Evolutionary conservation across 2,329 filamentous ascomycete species (phyloP), one percentile per base, ranked within the genome.

Genomic region (Phoma sp.): DNA sequence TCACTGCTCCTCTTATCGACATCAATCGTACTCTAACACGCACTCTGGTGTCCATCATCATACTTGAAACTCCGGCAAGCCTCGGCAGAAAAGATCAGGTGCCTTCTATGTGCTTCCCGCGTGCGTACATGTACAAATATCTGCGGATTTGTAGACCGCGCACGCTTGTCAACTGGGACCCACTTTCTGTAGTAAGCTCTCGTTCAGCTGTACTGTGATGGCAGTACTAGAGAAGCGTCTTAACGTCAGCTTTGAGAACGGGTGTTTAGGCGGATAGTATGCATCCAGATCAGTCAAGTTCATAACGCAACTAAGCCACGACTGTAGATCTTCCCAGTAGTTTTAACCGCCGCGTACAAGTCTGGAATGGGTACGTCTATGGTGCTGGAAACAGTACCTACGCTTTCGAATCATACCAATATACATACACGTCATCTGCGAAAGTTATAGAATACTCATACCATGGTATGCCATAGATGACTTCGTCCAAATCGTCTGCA

Each of bases 401-500:
- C 5, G 74, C 73, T 38, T 77, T 61, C 6, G 73, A 66, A 58
- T 78, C 30, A 77, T 58, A 10, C 74, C 75, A 14, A 74, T 75
- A 59, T 77, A 78, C 0, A 73, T 76, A 47, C 69, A 68, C 0
- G 54, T 57, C 23, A 53, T 23, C 23, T 57, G 54, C 5, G 54
- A 48, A 48, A 12, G 48, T 53, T 4, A 62, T 68, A 15, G 70
- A 43, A 30, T 71, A 77, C n/a, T 73, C 76, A 48, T 74, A 77
- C 54, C 73, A 77, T 0, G 75, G 76, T 1, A 69, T 34, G 68
- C 73, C 15, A 60, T 61, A 42, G 77, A 77, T 15, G 71, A 72
- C 29, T 70, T 70, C n/a, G 75, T 75, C 75, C 75, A 78, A 29
- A 77, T 78, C 1, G 69, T 74, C 61, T 77, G 76, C 47, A 76